Percentiles rank a stretch among this genome's conserved stretches.
Conservation (phyloP, 192 early-diverging fungal genomes). For the Rhizophagus prolifer region DNA sequence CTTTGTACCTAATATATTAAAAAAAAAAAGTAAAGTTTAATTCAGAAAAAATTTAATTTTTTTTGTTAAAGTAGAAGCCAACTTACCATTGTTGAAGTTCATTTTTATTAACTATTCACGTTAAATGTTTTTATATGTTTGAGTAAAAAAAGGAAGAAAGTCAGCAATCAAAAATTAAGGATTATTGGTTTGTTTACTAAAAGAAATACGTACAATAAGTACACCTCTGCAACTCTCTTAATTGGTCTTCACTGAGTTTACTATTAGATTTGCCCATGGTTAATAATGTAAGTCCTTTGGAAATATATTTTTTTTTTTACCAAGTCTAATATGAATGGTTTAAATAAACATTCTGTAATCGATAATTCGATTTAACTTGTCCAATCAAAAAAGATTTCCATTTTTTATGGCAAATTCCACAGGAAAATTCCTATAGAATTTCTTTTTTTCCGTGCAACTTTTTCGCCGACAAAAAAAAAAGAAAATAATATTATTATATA, state of each 20-base stretch:
- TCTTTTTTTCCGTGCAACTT: not conserved
- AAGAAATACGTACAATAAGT: slow-evolving; percentile 72
- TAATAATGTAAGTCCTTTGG: not conserved
- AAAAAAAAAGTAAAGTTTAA: not conserved
- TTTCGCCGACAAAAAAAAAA: not conserved
- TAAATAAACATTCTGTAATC: not conserved
- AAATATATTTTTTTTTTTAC: not conserved
- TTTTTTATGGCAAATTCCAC: not conserved
- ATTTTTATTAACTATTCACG: slow-evolving; percentile 74
- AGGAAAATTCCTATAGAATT: not conserved
- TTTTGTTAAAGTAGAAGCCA: not conserved
- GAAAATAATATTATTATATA: too few species aligned
- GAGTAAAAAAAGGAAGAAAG: not conserved
- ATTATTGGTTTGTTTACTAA: not conserved
- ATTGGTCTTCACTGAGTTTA: slow-evolving; percentile 77
- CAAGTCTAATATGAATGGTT: too few species aligned
- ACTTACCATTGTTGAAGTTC: slow-evolving; percentile 90
- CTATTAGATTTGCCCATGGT: slow-evolving; percentile 84
- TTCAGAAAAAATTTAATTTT: not conserved
- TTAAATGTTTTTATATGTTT: not conserved
- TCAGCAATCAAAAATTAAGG: not conserved
- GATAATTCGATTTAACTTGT: not conserved
- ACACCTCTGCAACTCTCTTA: slow-evolving; percentile 72
- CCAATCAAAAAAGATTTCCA: not conserved
- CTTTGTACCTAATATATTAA: slow-evolving; percentile 73